Evolutionary conservation across 345 rosid species (phyloP).

Genomic region (Laguncularia racemosa): DNA sequence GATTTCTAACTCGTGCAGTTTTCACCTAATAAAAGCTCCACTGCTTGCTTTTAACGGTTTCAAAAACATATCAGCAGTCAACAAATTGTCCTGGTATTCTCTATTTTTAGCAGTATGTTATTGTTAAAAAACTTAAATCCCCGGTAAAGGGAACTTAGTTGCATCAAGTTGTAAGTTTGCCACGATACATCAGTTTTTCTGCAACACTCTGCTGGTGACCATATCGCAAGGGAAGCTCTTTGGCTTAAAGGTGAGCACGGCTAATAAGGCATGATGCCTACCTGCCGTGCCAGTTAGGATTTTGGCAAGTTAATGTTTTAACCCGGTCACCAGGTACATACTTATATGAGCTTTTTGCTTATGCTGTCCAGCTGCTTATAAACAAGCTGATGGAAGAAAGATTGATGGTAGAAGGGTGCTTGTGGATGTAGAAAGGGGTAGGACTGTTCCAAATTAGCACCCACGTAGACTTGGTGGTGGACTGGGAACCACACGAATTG

Average conservation of each 20-base stretch:
- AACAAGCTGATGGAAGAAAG: slow-evolving; percentile 99
- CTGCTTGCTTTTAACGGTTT: slow-evolving; percentile 66
- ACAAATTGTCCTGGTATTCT: slow-evolving; percentile 80
- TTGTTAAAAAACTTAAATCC: slow-evolving; percentile 46
- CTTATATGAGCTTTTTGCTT: slow-evolving; percentile 7
- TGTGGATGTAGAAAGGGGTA: slow-evolving; percentile 97
- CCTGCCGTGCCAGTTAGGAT: slow-evolving; percentile 85
- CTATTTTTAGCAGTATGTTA: slow-evolving; percentile 24
- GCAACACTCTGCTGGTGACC: slow-evolving; percentile 98
- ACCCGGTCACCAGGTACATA: neutral
- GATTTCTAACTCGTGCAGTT: slow-evolving; percentile 32
- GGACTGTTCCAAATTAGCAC: slow-evolving; percentile 99
- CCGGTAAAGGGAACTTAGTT: slow-evolving; percentile 97
- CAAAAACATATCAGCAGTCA: slow-evolving; percentile 71
- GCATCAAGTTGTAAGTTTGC: slow-evolving; percentile 63
- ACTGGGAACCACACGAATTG: slow-evolving; percentile 85
- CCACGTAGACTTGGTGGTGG: slow-evolving; percentile 99
- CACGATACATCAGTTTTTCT: slow-evolving; percentile 68
- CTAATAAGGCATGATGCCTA: slow-evolving; percentile 69
- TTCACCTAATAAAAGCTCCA: slow-evolving; percentile 45
- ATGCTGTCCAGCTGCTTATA: slow-evolving; percentile 70
- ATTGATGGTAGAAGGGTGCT: slow-evolving; percentile 97
- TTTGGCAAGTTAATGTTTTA: slow-evolving; percentile 1
- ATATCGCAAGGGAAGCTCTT: slow-evolving; percentile 71
- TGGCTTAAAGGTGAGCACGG: slow-evolving; percentile 97